Evolutionary conservation across 2,329 filamentous ascomycete genomes (phyloP).

Genomic region (Dactylellina haptotyla): DNA sequence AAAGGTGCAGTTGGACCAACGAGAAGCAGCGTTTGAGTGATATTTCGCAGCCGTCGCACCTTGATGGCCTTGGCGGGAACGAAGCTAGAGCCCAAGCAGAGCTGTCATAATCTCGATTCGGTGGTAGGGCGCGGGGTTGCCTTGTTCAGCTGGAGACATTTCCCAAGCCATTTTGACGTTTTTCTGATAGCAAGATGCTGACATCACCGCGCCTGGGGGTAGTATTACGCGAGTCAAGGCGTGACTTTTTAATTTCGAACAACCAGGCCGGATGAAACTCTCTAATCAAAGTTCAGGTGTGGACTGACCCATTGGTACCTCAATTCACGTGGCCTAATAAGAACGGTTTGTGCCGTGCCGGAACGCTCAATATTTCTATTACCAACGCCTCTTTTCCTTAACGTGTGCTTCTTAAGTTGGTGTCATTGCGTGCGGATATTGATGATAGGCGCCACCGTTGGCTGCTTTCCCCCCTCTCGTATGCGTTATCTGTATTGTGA

Average conservation of each 20-base stretch:
- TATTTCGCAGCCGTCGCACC: conserved; percentile 31
- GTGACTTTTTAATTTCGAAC: conserved; percentile 34
- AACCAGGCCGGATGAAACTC: conserved; percentile 28
- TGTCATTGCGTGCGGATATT: conserved; percentile 8
- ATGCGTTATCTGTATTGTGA: not conserved
- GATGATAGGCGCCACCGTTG: conserved; percentile 1
- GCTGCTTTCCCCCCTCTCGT: not conserved
- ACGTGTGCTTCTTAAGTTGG: conserved; percentile 14
- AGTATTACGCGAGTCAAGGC: conserved; percentile 51
- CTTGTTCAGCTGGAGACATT: conserved; percentile 41
- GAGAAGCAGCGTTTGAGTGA: conserved; percentile 47
- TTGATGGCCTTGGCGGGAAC: conserved; percentile 5
- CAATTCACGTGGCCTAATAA: conserved; percentile 51
- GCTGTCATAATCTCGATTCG: conserved; percentile 51
- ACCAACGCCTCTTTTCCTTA: conserved; percentile 39
- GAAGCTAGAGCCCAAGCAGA: conserved; percentile 36
- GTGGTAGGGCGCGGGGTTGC: conserved; percentile 43
- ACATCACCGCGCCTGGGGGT: conserved; percentile 47
- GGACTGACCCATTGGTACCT: conserved; percentile 35
- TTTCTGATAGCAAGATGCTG: conserved; percentile 40
- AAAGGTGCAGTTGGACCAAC: conserved; percentile 52
- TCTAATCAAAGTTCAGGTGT: conserved; percentile 38
- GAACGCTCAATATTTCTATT: conserved; percentile 48
- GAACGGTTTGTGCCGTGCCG: conserved; percentile 40
- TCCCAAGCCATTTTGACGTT: conserved; percentile 36